A percentile compares a stretch with the other conserved stretches of the same genome.
These are phyloP conservation scores for Talaromyces nanjingensis DNA, from an alignment of 495 filamentous ascomycete genomes.

Conservation along the genomic window DNA sequence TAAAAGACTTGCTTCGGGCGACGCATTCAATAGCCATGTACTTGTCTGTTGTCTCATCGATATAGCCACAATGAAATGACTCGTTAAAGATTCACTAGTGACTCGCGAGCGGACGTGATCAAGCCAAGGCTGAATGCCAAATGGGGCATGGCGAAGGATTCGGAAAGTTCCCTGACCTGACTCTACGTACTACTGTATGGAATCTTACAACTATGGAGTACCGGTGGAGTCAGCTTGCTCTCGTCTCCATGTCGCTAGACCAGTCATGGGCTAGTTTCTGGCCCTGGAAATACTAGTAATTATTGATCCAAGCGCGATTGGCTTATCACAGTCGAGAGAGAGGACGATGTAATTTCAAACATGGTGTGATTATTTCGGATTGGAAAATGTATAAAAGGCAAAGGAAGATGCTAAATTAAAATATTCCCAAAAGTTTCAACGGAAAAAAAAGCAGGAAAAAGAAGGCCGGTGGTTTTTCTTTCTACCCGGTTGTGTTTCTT, in stretches of 20 bases:
- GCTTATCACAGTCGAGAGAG: conserved; percentile 12
- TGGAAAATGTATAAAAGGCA: background rate
- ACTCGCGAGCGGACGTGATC: background rate
- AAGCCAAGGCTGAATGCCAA: background rate
- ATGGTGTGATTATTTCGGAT: background rate
- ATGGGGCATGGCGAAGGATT: background rate
- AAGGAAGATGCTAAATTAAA: background rate
- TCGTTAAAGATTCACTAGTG: background rate
- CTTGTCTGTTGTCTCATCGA: no score
- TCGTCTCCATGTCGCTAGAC: background rate
- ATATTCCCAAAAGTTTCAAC: background rate
- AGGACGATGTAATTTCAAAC: background rate
- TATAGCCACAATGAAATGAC: background rate
- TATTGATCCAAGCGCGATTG: background rate
- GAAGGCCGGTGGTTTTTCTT: background rate
- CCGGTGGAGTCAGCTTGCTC: background rate
- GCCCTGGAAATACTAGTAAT: background rate
- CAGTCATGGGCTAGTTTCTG: background rate
- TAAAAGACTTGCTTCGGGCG: background rate
- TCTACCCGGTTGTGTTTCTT: background rate
- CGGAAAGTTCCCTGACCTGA: background rate
- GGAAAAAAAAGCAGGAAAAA: background rate
- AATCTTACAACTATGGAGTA: background rate
- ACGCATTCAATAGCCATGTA: no score
- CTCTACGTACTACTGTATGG: background rate